Base-by-base conservation (phyloP, 2,329 filamentous ascomycete species). In the Paracoccidioides brasiliensis region DNA sequence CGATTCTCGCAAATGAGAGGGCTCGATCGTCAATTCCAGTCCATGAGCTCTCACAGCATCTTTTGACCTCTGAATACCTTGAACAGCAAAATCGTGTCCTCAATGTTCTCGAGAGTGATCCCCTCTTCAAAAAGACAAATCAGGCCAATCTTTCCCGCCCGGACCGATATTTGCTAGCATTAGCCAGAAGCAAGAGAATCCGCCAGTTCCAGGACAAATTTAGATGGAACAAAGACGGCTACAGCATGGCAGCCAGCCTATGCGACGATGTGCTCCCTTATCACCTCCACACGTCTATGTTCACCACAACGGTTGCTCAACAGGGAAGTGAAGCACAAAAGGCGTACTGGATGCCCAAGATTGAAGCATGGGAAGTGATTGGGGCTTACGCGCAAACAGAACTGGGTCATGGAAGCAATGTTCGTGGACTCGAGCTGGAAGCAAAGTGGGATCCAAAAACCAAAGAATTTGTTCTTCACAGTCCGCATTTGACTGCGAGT, bases 231-330 rank as follows among this genome's bases (percentile, higher is more conserved):
- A 62, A 69, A 35, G 73, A 76, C n/a, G 77, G 79, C 56, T 73
- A 75, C 56, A 68, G 69, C 51, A 78, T 79, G 73, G 73, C 74
- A 0, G 73, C 74, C 59, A 78, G 79, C 61, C 68, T 80, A 8
- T 73, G 73, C 44, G 77, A 80, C 57, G 77, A 80, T 63, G 76
- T 79, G 59, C 74, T 71, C 41, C 77, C 76, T 3, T 80, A 76
- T 61, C 73, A 75, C 63, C 68, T 80, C 44, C 77, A 79, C 55
- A 70, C 72, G 61, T 68, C 68, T 7, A 76, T 76, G 74, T 76
- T 76, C 58, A 66, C 69, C 61, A 69, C 72, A 22, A 76, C 74
- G 1, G 66, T 76, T 37, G 63, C 69, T 54, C 72, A 77, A 62
- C 74, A 77, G 61, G 74, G 64, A 4, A 70, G 68, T 56, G 68